phyloP scores from a whole-genome alignment of 1,284 basidiomycete species.

The Ganoderma resinaceum region DNA sequence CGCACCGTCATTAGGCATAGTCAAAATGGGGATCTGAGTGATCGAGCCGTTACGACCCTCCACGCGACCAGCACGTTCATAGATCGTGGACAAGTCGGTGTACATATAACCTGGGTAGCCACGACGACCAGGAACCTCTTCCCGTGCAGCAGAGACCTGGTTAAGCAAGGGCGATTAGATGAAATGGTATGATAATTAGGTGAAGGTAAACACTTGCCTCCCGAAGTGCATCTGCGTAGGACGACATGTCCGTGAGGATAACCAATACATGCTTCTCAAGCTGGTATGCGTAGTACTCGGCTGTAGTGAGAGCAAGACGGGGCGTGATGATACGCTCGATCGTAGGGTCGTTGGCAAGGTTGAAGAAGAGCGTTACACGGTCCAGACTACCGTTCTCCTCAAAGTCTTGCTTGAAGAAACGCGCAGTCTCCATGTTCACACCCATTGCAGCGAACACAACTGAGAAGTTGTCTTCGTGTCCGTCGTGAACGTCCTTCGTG shows the following conservation, averaged over 20 bases:
- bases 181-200: conserved; percentile 3
- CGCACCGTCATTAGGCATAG: conserved; percentile 99
- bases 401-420: conserved; percentile 99
- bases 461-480: conserved; percentile 99
- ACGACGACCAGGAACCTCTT: conserved; percentile 99
- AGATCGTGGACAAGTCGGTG: conserved; percentile 98
- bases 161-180: conserved; percentile 2
- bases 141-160: conserved; percentile 95
- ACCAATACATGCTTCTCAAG: conserved; percentile 99
- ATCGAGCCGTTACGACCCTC: conserved; percentile 98
- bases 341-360: conserved; percentile 99
- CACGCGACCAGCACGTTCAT: conserved; percentile 99
- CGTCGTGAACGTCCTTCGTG: conserved; percentile 97
- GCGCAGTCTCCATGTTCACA: conserved; percentile 99
- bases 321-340: conserved; percentile 99
- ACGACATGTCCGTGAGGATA: conserved; percentile 99
- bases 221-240: conserved; percentile 97
- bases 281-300: conserved; percentile 99
- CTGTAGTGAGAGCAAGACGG: conserved; percentile 96
- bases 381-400: conserved; percentile 99
- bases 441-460: conserved; percentile 99
- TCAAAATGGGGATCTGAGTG: conserved; percentile 99
- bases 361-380: conserved; percentile 98
- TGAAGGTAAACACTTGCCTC: conserved; percentile 62
- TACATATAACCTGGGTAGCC: conserved; percentile 99